phyloP scores from a whole-genome alignment of 768 basidiomycete species.

The Pilatotrama ljubarskyi region DNA sequence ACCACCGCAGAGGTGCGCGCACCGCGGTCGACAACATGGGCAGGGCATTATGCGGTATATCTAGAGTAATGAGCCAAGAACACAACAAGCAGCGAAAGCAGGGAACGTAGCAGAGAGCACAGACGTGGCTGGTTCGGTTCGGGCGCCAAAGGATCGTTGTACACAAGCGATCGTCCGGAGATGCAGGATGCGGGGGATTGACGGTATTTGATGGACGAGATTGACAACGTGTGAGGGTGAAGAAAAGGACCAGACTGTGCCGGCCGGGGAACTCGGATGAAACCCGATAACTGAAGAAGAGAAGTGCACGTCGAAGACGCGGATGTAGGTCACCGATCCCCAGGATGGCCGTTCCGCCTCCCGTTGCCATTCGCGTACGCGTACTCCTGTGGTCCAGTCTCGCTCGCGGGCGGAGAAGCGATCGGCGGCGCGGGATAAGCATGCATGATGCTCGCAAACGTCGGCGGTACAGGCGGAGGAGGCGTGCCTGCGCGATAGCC shows the following conservation, averaged over 20 bases:
- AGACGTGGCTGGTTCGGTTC: not conserved
- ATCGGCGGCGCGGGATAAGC: conserved; percentile 51
- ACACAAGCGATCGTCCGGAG: not conserved
- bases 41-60: conserved; percentile 7
- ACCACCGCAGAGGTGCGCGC: not conserved
- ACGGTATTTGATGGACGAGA: too few relatives aligned
- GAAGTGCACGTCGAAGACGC: not conserved
- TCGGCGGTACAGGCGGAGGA: conserved; percentile 44
- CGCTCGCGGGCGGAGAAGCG: conserved; percentile 29
- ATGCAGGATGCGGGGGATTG: too few relatives aligned
- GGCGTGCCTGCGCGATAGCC: conserved; percentile 19
- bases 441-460: conserved; percentile 71
- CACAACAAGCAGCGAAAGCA: conserved; percentile 26
- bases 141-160: not conserved
- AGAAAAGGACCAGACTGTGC: too few relatives aligned
- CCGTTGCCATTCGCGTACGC: conserved; percentile 24
- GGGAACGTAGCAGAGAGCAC: conserved; percentile 3
- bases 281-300: too few relatives aligned
- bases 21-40: conserved; percentile 3
- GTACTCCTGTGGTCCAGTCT: conserved; percentile 33
- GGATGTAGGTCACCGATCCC: conserved; percentile 5
- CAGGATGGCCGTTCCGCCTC: conserved; percentile 20
- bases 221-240: too few relatives aligned
- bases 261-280: too few relatives aligned
- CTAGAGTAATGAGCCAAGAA: conserved; percentile 15